Evolutionary conservation across 140 eudicot species (phyloP).

Genomic region (Stevia rebaudiana): DNA sequence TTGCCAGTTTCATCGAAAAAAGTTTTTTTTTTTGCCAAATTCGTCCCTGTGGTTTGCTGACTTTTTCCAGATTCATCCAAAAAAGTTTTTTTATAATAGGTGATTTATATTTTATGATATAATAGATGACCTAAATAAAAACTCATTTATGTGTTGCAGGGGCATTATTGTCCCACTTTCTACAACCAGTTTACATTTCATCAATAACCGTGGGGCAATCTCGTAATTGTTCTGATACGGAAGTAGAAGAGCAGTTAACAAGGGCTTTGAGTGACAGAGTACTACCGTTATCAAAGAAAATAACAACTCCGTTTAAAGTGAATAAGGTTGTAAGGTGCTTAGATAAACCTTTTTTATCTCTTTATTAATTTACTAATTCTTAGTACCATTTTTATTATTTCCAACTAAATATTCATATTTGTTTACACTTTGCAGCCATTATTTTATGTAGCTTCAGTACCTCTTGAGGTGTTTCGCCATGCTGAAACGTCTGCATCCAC

Average conservation of each 20-base stretch:
- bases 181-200: slow-evolving; percentile 82
- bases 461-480: slow-evolving; percentile 83
- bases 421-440: slow-evolving; percentile 50
- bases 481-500: slow-evolving; percentile 73
- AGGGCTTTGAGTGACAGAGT: slow-evolving; percentile 70
- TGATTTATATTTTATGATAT: slow-evolving; percentile 9
- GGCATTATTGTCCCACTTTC: slow-evolving; percentile 72
- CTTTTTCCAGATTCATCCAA: too few species aligned
- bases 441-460: slow-evolving; percentile 62
- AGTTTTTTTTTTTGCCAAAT: too few species aligned
- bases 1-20: too few species aligned
- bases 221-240: slow-evolving; percentile 36
- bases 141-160: slow-evolving; percentile 40
- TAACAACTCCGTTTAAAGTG: slow-evolving; percentile 69
- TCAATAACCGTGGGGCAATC: slow-evolving; percentile 78
- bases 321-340: slow-evolving; percentile 77
- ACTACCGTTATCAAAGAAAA: slow-evolving; percentile 46
- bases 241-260: slow-evolving; percentile 47
- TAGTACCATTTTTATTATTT: neutral
- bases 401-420: slow-evolving; percentile 19
- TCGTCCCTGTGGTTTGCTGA: too few species aligned
- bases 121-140: neutral
- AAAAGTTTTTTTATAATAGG: neutral
- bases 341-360: slow-evolving; percentile 18
- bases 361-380: neutral